Evolutionary conservation across 2,329 filamentous ascomycete genomes (phyloP), one percentile per base, ranked within the genome.

Genomic region (Monosporascus cannonballus): DNA sequence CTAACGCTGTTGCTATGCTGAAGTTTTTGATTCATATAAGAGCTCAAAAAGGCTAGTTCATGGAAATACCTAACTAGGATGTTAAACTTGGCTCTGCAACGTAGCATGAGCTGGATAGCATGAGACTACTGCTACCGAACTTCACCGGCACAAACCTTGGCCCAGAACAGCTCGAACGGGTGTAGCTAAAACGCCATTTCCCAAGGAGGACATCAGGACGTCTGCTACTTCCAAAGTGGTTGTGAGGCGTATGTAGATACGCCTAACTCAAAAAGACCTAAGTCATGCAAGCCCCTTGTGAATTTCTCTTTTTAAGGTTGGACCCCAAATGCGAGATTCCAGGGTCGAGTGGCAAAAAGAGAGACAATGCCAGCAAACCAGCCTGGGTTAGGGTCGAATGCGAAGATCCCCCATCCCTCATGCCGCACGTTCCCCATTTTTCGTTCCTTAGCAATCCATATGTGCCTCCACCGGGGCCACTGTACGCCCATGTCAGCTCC

Each of bases 261-360:
- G 17, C 20, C 4, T 42, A 42, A 42, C 4, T 22, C 6, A 11
- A n/a, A 22, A 20, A 20, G 39, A 8, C 39, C 39, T 8, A 20
- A 20, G 39, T 42, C 1, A 11, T 5, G 9, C 20, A 20, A 20
- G 39, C n/a, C n/a, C 2, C 39, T 22, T 45, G 42, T 45, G 24
- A 45, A 15, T 25, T 11, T 30, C 27, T 15, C 42, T 25, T 24
- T 25, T 45, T 30, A 45, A 45, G 20, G 42, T 57, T 58, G 57
- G 56, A 61, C 51, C 59, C 62, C 60, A 56, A 59, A 60, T 56
- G 53, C 55, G 57, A 53, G 54, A 52, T 47, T 54, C 63, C 61
- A 65, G 62, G 62, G 60, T 63, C 56, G 59, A 63, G 65, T 67
- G 65, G 65, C 65, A 56, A 66, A 66, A 57, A 61, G 56, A 54